Conservation (phyloP, 2,329 filamentous ascomycete genomes). For the Aspergillus oerlinghausenensis region DNA sequence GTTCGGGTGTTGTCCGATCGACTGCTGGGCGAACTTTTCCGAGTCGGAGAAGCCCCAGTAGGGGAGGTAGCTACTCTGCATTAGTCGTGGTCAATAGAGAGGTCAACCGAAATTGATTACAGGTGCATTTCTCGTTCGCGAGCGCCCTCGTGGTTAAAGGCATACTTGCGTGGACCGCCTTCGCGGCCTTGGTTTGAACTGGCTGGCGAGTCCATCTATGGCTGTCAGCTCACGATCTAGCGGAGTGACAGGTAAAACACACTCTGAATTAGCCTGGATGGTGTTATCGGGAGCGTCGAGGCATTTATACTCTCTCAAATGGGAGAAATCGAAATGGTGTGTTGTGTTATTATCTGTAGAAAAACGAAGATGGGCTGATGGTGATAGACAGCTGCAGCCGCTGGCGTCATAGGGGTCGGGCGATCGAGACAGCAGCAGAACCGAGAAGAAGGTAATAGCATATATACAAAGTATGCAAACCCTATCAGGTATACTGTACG, state of each 20-base stretch:
- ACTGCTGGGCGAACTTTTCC: constrained; percentile 16
- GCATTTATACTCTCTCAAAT: not conserved
- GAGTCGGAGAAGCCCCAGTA: constrained; percentile 17
- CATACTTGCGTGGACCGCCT: constrained; percentile 15
- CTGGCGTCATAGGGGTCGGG: not conserved
- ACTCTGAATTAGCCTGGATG: not conserved
- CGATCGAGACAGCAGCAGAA: not conserved
- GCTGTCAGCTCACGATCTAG: not conserved
- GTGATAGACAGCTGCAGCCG: not conserved
- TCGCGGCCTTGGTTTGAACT: constrained; percentile 1
- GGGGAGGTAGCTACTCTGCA: constrained; percentile 12
- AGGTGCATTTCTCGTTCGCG: constrained; percentile 19
- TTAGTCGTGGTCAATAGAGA: not conserved
- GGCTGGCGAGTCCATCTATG: not conserved
- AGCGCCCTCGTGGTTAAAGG: constrained; percentile 16
- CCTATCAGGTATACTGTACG: no score
- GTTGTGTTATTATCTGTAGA: not conserved
- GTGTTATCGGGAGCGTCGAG: no score
- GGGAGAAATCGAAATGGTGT: not conserved
- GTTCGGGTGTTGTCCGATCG: constrained; percentile 10
- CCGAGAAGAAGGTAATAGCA: not conserved
- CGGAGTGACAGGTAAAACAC: not conserved
- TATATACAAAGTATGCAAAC: no score
- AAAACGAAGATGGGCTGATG: not conserved
- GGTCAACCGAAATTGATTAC: not conserved